Conservation (phyloP, 2,329 filamentous ascomycete genomes). For the Fusarium neocosmosporiellum region DNA sequence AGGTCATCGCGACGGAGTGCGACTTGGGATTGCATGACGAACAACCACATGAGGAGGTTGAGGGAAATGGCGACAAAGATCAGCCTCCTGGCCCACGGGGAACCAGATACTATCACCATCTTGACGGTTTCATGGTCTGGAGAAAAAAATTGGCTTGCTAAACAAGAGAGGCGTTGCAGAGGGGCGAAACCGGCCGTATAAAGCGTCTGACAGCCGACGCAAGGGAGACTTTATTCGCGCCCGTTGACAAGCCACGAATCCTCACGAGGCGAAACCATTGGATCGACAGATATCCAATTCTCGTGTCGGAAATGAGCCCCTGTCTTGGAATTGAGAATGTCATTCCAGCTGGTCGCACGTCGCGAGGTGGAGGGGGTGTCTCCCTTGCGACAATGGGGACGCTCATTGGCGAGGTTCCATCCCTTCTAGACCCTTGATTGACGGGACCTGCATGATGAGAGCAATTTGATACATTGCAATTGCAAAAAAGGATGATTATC, state of each 20-base stretch:
- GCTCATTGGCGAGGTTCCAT: constrained; percentile 25
- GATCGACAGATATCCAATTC: neutral
- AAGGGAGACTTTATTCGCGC: constrained; percentile 19
- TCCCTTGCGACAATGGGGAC: constrained; percentile 13
- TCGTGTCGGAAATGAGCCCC: constrained; percentile 28
- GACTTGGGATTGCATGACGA: neutral
- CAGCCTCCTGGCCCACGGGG: constrained; percentile 27
- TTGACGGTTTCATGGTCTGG: neutral
- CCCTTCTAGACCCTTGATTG: neutral
- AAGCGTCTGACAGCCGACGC: constrained; percentile 9
- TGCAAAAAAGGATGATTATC: neutral
- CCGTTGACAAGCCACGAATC: neutral
- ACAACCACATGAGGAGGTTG: constrained; percentile 27
- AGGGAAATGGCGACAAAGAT: constrained; percentile 6
- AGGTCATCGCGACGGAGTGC: constrained; percentile 1
- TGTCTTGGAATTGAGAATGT: constrained; percentile 10
- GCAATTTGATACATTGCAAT: constrained; percentile 24
- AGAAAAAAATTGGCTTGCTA: neutral
- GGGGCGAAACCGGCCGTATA: constrained; percentile 20
- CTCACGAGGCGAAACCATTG: neutral
- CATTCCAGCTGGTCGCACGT: constrained; percentile 14
- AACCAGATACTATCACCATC: constrained; percentile 33
- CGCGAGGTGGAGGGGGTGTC: neutral
- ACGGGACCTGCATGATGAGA: constrained; percentile 10
- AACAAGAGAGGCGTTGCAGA: neutral